Base-by-base conservation (phyloP, 257 asterid genomes). In the Echites panduratus region DNA sequence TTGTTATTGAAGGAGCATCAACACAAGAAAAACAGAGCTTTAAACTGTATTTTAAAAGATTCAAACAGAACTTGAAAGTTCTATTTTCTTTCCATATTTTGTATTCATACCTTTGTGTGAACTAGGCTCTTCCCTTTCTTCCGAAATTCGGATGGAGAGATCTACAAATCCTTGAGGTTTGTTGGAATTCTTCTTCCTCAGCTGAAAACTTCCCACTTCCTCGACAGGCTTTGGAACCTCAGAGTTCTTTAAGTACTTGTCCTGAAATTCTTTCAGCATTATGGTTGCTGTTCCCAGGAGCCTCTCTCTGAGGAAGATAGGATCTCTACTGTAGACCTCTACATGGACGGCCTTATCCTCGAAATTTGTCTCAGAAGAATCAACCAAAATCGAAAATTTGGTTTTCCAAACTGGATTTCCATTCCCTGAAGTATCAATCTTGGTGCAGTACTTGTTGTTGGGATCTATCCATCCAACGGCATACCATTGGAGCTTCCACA, bases 401-500 rank as follows among this genome's bases (percentile, higher is more conserved):
- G 95, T 93, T 75, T 82, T 87, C 98, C 97, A 93, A 72, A 80
- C 81, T 12, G 96, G 96, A 70, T 90, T 90, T 35, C 78, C 83
- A 58, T 85, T 89, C 4, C 90, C 95, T 8, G 98, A 89, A 68
- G 92, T 67, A 76, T 90, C 97, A 54, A 93, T 85, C 65, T 77
- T 85, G 71, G 97, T 85, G 85, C 98, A 93, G 68, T 90, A 90
- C 77, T 93, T 87, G 75, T 82, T 81, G 48, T 80, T 79, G 5
- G 94, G 85, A 76, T 87, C 87, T 66, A 90, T 79, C 97, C 97
- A 90, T 47, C 93, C 96, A 56, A 93, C 97, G 5, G 93, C 93
- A 73, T 52, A 90, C 96, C 97, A 90, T 52, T 93, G 97, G 44
- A 83, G 87, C 89, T 89, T 90, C 85, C 86, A 90, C 32, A 89